phyloP scores from a whole-genome alignment of 805 yeast species.

The Candida yuanshanica region DNA sequence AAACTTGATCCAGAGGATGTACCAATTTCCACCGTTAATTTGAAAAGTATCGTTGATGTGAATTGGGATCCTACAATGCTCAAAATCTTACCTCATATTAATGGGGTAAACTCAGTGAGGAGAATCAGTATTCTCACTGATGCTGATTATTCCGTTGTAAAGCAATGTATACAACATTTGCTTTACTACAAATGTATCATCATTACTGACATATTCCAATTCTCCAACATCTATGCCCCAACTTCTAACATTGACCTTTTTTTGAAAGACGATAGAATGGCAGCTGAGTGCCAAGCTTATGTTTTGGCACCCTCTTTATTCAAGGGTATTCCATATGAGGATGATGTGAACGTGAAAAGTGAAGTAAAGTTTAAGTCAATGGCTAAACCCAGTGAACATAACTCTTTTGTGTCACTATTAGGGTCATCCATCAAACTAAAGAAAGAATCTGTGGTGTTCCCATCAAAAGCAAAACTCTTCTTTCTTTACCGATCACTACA shows the following conservation, averaged over 20 bases:
- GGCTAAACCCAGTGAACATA: slow-evolving; percentile 2
- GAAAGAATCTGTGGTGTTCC: slow-evolving; percentile 31
- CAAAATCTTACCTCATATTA: slow-evolving; percentile 75
- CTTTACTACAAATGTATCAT: slow-evolving; percentile 85
- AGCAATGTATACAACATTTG: slow-evolving; percentile 85
- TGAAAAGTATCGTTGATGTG: slow-evolving; percentile 70
- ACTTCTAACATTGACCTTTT: slow-evolving; percentile 72
- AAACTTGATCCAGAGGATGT: slow-evolving; percentile 77
- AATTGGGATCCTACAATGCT: slow-evolving; percentile 98
- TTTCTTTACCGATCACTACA: slow-evolving; percentile 70
- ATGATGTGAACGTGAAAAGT: slow-evolving; percentile 2
- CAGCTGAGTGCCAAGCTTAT: slow-evolving; percentile 81
- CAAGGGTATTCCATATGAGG: slow-evolving; percentile 29
- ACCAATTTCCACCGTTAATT: slow-evolving; percentile 81
- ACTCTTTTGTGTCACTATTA: slow-evolving; percentile 12
- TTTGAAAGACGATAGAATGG: slow-evolving; percentile 56
- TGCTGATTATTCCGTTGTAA: slow-evolving; percentile 72
- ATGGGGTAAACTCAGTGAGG: slow-evolving; percentile 81
- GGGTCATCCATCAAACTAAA: slow-evolving; percentile 4
- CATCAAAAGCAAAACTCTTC: slow-evolving; percentile 63
- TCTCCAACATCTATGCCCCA: slow-evolving; percentile 82
- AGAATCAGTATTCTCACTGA: slow-evolving; percentile 74
- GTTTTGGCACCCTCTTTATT: slow-evolving; percentile 45
- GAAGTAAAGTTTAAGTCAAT: background rate
- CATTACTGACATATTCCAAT: slow-evolving; percentile 83